phyloP scores from a whole-genome alignment of 306 rosid genomes.

The Lablab purpureus region DNA sequence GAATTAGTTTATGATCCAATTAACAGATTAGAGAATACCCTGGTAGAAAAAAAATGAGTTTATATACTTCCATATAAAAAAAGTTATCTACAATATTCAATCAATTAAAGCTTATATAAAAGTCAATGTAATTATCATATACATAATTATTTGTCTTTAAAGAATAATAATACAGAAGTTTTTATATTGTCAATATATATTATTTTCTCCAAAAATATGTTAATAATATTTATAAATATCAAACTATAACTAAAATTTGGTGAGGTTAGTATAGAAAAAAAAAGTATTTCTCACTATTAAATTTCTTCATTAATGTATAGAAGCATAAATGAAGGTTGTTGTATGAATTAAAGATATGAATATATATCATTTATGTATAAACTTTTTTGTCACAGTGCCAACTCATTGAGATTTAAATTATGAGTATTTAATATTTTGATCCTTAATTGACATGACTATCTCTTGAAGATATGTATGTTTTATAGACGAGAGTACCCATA shows the following conservation, averaged over 20 bases:
- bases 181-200: no score
- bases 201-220: no score
- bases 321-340: slow-evolving; percentile 5
- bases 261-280: not conserved
- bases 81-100: no score
- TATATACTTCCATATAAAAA: no score
- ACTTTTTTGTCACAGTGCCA: slow-evolving; percentile 6
- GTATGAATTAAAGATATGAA: not conserved
- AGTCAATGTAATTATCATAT: no score
- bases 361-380: not conserved
- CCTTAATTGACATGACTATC: not conserved
- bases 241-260: not conserved
- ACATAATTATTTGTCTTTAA: no score
- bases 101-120: no score
- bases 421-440: slow-evolving; percentile 41
- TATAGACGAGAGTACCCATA: slow-evolving; percentile 65
- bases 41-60: no score
- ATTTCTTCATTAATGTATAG: not conserved
- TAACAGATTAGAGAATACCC: no score
- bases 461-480: not conserved
- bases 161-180: no score
- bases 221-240: no score
- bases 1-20: no score
- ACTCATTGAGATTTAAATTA: slow-evolving; percentile 22
- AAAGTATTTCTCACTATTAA: not conserved